Base-by-base conservation (phyloP, 2,329 filamentous ascomycete species). In the Botrytis cinerea region DNA sequence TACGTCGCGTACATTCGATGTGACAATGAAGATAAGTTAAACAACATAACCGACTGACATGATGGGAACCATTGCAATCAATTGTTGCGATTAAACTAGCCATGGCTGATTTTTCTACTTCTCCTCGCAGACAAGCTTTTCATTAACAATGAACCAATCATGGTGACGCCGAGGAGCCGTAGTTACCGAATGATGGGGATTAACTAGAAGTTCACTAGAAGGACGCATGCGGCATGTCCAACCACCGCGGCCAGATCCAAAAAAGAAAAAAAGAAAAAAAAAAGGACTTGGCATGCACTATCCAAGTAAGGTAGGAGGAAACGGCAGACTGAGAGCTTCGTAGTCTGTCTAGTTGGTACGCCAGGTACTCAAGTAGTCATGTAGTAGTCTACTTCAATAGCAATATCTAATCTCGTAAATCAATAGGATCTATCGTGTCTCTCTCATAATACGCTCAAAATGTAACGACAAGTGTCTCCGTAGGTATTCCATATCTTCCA, bases 151-250 rank as follows among this genome's bases (percentile, higher is more conserved):
- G n/a, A 43, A n/a, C 48, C 61, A 72, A 72, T 72, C 60, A 64
- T 67, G 38, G 48, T 60, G 61, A 40, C 38, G 61, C 38, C 51
- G 46, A 72, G 40, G 64, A 68, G 45, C 48, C 40, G 22, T 68
- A 48, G 40, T n/a, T 62, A 72, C 70, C 70, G 62, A 72, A 68
- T 72, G 62, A 68, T 68, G 70, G 70, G 62, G 70, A 68, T 72
- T 22, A 54, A 35, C 64, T 68, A 57, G 64, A 68, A 68, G 38
- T 54, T 68, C 59, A 54, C 46, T 46, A 72, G 46, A 45, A 54
- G 61, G 40, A 60, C 22, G n/a, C 51, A 54, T 16, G 51, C 51
- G n/a, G n/a, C 40, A 48, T 38, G 18, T 48, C 38, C 59, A 64
- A 22, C 59, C 40, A 51, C 51, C 48, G 20, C 59, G n/a, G 32